These are phyloP conservation scores for Secale cereale DNA, from an alignment of 176 grass and related monocot genomes.

Conservation along the genomic window DNA sequence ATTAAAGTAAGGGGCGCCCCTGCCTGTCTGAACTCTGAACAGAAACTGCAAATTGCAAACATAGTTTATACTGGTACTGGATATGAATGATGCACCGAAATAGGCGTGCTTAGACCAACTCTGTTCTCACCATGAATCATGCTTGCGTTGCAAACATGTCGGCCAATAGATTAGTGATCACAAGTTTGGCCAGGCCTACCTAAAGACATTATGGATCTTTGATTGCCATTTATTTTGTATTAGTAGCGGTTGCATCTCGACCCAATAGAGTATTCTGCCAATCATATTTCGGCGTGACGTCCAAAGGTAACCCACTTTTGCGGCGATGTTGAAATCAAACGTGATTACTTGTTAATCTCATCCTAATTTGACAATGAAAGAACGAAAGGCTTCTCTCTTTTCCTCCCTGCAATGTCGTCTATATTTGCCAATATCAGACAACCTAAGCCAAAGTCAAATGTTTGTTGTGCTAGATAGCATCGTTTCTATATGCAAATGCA, in stretches of 20 bases:
- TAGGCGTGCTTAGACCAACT: not conserved
- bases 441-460: not conserved
- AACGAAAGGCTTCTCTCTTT: not conserved
- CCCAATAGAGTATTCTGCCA: not conserved
- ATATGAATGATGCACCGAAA: not conserved
- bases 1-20: not conserved
- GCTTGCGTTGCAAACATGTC: not conserved
- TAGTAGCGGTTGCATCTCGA: constrained; percentile 4
- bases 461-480: not conserved
- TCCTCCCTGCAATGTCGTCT: not conserved
- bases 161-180: not conserved
- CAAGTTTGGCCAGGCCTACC: constrained; percentile 10
- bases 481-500: not conserved
- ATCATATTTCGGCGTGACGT: constrained; percentile 5
- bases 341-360: constrained; percentile 1
- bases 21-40: not conserved
- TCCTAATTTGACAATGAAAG: constrained; percentile 5
- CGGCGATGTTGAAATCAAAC: not conserved
- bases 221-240: not conserved
- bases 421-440: not conserved
- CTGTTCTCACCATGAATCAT: constrained; percentile 6
- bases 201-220: not conserved
- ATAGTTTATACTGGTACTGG: not conserved
- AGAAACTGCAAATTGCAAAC: not conserved
- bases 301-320: constrained; percentile 11